Conservation (phyloP, 2,329 filamentous ascomycete species). For the Trichophyton mentagrophytes region DNA sequence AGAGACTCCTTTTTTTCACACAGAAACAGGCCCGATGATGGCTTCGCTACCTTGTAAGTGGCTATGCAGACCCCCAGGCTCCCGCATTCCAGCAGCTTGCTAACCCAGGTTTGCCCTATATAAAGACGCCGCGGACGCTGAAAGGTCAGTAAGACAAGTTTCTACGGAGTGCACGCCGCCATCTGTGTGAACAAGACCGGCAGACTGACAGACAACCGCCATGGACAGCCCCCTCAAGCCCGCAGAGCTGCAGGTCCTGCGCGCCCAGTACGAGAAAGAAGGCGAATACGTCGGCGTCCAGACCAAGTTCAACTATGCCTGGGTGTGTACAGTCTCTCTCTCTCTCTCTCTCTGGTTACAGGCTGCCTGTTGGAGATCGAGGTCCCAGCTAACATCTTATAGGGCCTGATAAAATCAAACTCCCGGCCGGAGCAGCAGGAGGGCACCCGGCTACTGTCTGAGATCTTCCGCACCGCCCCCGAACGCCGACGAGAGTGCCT, state of each 20-base stretch:
- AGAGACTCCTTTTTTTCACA: not conserved
- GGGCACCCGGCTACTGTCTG: constrained; percentile 81
- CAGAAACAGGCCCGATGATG: not conserved
- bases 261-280: constrained; percentile 92
- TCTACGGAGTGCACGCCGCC: no score
- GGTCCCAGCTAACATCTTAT: not conserved
- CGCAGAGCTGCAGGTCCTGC: constrained; percentile 82
- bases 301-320: constrained; percentile 99
- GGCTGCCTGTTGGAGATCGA: no score
- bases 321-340: constrained; percentile 47
- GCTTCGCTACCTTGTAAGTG: not conserved
- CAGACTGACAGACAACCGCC: not conserved
- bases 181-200: not conserved
- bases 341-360: not conserved
- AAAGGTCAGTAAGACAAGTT: constrained; percentile 52
- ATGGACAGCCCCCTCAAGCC: constrained; percentile 64
- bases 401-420: constrained; percentile 93
- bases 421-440: constrained; percentile 78
- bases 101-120: constrained; percentile 4
- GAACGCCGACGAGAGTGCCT: constrained; percentile 94
- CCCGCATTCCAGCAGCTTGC: not conserved
- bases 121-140: constrained; percentile 89
- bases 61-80: not conserved
- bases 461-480: constrained; percentile 88
- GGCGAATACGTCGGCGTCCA: constrained; percentile 93